These are phyloP conservation scores for Pyricularia sp. DNA, from an alignment of 2,329 filamentous ascomycete genomes.

Conservation along the genomic window DNA sequence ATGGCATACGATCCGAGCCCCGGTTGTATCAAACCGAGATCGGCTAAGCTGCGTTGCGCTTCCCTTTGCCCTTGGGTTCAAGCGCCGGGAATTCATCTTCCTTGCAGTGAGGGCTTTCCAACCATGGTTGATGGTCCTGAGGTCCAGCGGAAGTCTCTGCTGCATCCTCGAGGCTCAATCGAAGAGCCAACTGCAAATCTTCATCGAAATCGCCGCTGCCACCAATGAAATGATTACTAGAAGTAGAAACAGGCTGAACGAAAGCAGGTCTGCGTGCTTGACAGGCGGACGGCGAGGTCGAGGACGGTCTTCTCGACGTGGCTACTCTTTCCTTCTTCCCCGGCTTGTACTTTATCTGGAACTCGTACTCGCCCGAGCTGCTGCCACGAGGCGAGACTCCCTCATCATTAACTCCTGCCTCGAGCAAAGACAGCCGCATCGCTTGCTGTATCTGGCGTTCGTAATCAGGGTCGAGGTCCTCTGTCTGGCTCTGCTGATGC, in stretches of 20 bases:
- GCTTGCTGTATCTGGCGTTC: conserved; percentile 55
- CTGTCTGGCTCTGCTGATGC: conserved; percentile 3
- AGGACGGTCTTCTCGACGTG: conserved; percentile 10
- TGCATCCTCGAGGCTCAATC: conserved; percentile 48
- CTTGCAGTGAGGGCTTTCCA: conserved; percentile 11
- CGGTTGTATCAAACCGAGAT: neutral
- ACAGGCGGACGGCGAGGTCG: conserved; percentile 17
- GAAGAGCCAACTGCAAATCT: conserved; percentile 51
- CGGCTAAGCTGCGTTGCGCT: conserved; percentile 21
- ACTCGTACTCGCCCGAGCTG: conserved; percentile 40
- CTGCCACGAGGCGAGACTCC: conserved; percentile 34
- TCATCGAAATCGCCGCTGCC: conserved; percentile 28
- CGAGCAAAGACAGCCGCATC: conserved; percentile 51
- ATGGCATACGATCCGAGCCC: neutral
- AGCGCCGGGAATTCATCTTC: conserved; percentile 21
- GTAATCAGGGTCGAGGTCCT: conserved; percentile 37
- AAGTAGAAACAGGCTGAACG: neutral
- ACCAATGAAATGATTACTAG: neutral
- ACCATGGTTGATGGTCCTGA: neutral
- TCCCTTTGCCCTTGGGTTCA: conserved; percentile 23
- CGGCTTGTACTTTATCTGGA: conserved; percentile 28
- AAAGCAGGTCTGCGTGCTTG: conserved; percentile 16
- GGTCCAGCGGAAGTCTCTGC: conserved; percentile 14
- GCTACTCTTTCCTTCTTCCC: conserved; percentile 18
- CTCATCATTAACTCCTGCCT: conserved; percentile 36